phyloP scores from a whole-genome alignment of 441 rosid species.

The Syzygium syzygioides region DNA sequence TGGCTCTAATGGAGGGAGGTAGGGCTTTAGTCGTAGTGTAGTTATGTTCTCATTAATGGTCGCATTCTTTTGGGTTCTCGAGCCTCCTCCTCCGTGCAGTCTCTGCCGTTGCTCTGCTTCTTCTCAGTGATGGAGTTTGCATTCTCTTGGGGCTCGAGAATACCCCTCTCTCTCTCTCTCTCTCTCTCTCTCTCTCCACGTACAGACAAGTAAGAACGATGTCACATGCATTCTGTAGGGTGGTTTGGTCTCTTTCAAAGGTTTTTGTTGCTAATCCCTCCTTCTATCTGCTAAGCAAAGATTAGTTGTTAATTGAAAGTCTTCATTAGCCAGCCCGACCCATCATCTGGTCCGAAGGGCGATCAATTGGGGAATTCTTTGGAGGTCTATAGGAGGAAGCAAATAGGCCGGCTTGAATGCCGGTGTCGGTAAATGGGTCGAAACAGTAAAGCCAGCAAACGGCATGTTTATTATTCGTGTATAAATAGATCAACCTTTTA shows the following conservation, averaged over 20 bases:
- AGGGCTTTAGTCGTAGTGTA: background rate
- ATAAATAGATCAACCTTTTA: background rate
- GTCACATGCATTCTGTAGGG: background rate
- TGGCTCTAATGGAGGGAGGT: background rate
- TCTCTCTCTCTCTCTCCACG: background rate
- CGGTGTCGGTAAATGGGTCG: background rate
- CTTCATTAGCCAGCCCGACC: background rate
- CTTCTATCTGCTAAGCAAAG: background rate
- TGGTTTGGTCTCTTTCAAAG: background rate
- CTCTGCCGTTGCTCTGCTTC: slow-evolving; percentile 1
- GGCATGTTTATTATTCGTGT: rapidly evolving
- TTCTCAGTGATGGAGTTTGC: background rate
- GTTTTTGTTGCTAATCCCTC: background rate
- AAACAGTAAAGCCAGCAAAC: background rate
- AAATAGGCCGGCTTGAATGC: background rate
- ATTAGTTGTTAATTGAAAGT: background rate
- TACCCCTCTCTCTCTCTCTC: background rate
- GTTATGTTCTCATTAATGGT: slow-evolving; percentile 21
- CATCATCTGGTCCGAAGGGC: background rate
- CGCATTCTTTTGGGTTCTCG: slow-evolving; percentile 39
- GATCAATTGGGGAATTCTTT: background rate
- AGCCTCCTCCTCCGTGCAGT: slow-evolving; percentile 11
- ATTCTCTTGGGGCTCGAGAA: background rate
- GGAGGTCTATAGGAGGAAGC: background rate
- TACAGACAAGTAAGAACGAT: background rate